Evolutionary conservation across 768 basidiomycete genomes (phyloP).

Genomic region (Albatrellus ellisii): DNA sequence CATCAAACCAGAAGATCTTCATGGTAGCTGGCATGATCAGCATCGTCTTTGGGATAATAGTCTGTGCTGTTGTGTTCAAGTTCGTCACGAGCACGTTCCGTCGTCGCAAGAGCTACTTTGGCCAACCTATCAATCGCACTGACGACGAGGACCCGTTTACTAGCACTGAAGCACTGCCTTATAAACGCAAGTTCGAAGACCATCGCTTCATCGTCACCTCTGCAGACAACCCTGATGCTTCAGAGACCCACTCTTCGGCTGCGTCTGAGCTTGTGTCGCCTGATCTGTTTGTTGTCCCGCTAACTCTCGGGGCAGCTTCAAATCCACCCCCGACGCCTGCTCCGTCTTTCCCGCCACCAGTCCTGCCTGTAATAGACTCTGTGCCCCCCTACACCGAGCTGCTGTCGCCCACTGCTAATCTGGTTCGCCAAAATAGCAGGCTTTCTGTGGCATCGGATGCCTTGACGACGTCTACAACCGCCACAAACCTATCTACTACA

Average conservation of each 20-base stretch:
- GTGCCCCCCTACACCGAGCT: conserved; percentile 9
- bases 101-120: conserved; percentile 5
- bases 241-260: conserved; percentile 1
- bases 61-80: conserved; percentile 9
- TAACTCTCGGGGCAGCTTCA: not conserved
- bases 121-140: conserved; percentile 8
- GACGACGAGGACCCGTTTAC: conserved; percentile 9
- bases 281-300: not conserved
- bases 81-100: conserved; percentile 10
- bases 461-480: conserved; percentile 9
- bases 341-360: conserved; percentile 12
- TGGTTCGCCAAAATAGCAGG: conserved; percentile 11
- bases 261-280: conserved; percentile 3
- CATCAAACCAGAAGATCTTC: no score
- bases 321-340: conserved; percentile 3
- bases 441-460: conserved; percentile 7
- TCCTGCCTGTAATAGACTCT: no score
- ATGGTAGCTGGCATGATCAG: conserved; percentile 10
- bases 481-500: conserved; percentile 5
- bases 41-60: conserved; percentile 8
- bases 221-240: conserved; percentile 11
- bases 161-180: conserved; percentile 2
- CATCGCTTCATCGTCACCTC: conserved; percentile 10
- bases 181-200: no score
- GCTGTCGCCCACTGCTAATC: conserved; percentile 11